Conservation (phyloP, 2,329 filamentous ascomycete genomes). For the Leptographium procerum region DNA sequence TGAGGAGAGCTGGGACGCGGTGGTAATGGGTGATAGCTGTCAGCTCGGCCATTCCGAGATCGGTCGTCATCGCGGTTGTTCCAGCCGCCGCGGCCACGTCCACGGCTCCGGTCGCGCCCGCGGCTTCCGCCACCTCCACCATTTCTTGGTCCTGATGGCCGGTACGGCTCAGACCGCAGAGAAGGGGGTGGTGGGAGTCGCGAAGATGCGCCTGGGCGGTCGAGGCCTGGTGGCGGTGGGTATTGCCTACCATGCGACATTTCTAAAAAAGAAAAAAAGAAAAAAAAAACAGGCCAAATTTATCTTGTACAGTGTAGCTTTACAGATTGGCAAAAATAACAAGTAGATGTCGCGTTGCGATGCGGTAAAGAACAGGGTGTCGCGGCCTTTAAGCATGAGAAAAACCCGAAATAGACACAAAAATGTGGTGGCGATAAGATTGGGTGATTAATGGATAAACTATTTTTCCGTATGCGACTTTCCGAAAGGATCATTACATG, state of each 20-base stretch:
- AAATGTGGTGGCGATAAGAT: not conserved
- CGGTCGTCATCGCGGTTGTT: not conserved
- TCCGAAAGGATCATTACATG: not conserved
- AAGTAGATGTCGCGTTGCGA: slow-evolving; percentile 17
- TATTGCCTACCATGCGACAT: slow-evolving; percentile 4
- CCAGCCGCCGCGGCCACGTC: not conserved
- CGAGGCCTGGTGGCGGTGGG: slow-evolving; percentile 9
- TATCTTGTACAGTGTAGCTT: not conserved
- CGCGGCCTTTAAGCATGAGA: not conserved
- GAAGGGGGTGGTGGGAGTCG: slow-evolving; percentile 5
- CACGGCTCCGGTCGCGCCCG: not conserved
- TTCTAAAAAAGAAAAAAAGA: not conserved
- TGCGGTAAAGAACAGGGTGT: not conserved
- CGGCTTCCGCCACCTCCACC: not conserved
- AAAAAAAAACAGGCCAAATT: not conserved
- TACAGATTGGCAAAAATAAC: not conserved
- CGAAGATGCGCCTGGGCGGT: not conserved
- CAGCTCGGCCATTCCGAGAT: not conserved
- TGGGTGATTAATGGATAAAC: not conserved
- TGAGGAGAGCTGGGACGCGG: not conserved
- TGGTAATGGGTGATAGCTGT: not conserved
- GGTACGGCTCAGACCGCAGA: not conserved
- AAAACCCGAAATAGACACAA: not conserved
- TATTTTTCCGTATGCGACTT: not conserved
- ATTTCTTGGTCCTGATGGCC: not conserved